Conservation (phyloP, 345 rosid genomes). For the Rubroshorea leprosula region DNA sequence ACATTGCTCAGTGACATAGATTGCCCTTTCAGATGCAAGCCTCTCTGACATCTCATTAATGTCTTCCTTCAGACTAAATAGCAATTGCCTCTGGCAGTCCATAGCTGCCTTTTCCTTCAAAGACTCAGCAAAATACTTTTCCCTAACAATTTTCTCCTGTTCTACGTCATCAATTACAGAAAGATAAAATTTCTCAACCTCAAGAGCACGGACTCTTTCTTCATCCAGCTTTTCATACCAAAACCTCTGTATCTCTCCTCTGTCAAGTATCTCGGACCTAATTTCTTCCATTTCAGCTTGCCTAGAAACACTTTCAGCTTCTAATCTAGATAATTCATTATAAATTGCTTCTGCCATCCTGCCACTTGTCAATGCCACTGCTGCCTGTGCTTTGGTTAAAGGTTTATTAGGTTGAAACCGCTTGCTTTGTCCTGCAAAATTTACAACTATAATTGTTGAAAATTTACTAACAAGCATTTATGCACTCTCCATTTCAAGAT, state of each 20-base stretch:
- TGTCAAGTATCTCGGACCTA: conserved; percentile 51
- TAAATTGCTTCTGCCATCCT: conserved; percentile 55
- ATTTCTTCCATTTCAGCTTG: conserved; percentile 56
- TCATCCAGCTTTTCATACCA: conserved; percentile 64
- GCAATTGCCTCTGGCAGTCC: conserved; percentile 80
- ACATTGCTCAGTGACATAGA: conserved; percentile 37
- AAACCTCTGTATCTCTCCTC: conserved; percentile 51
- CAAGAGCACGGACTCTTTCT: conserved; percentile 44
- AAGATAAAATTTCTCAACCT: conserved; percentile 40
- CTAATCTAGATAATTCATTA: conserved; percentile 56
- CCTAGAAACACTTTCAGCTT: conserved; percentile 48
- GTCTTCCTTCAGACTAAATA: conserved; percentile 51
- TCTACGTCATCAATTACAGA: conserved; percentile 46
- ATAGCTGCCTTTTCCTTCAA: conserved; percentile 76
- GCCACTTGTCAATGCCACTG: conserved; percentile 74
- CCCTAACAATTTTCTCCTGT: conserved; percentile 42
- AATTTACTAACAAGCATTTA: no score
- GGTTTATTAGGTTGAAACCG: conserved; percentile 82
- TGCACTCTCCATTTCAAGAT: no score
- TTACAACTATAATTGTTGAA: no score
- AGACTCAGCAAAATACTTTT: conserved; percentile 37
- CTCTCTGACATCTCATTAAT: conserved; percentile 67
- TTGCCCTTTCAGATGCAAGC: conserved; percentile 54
- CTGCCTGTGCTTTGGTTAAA: conserved; percentile 74
- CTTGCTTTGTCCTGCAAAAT: conserved; percentile 62